A percentile compares a stretch with the other conserved stretches of the same genome.
Evolutionary conservation across 2,329 filamentous ascomycete species (phyloP).

Genomic region (Scedosporium apiospermum): DNA sequence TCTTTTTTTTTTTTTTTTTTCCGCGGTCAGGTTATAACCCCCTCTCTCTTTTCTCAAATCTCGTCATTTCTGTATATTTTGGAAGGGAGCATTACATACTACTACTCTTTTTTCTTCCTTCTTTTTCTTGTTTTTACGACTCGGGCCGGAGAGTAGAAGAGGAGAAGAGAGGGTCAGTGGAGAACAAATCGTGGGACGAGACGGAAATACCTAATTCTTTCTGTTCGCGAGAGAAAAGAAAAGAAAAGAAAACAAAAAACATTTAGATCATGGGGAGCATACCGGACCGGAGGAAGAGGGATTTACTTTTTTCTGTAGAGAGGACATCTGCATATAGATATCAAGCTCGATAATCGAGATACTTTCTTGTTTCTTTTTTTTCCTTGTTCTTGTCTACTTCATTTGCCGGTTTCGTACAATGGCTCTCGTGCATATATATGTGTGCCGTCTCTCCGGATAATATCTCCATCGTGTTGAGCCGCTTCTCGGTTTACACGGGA

Average conservation of each 20-base stretch:
- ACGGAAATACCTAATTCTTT: background rate
- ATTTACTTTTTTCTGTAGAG: background rate
- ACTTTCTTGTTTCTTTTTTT: background rate
- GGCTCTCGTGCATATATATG: no score
- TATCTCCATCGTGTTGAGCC: no score
- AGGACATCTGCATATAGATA: background rate
- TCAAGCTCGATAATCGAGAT: constrained; percentile 1
- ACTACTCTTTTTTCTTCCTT: background rate
- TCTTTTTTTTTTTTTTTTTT: background rate
- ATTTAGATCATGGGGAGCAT: background rate
- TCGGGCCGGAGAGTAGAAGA: background rate
- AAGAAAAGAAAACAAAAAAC: background rate
- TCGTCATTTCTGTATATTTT: constrained; percentile 1
- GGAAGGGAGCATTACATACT: background rate
- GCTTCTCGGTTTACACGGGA: no score
- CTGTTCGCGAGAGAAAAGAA: background rate
- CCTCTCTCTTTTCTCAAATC: background rate
- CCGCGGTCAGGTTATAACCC: background rate
- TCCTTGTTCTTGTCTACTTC: background rate
- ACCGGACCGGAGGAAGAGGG: background rate
- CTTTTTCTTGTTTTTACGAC: background rate
- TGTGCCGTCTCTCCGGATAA: no score
- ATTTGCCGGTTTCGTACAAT: no score
- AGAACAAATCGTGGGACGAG: no score
- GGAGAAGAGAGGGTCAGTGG: no score